phyloP scores from a whole-genome alignment of 2,329 filamentous ascomycete species.

The Fusarium piperis region DNA sequence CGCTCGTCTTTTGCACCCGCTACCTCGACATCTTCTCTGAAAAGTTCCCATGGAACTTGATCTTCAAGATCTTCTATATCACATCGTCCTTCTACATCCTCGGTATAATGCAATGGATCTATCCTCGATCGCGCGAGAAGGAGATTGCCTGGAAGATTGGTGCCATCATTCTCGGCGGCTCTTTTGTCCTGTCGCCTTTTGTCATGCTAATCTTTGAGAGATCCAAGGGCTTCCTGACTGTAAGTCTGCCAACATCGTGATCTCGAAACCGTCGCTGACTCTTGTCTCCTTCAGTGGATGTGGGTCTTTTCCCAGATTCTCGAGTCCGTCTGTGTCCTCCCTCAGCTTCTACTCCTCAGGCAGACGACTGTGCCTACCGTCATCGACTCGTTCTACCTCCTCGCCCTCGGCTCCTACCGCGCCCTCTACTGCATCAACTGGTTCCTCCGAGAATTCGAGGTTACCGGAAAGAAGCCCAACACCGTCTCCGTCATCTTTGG shows the following conservation, averaged over 20 bases:
- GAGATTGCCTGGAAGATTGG: constrained; percentile 96
- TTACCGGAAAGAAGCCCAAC: constrained; percentile 68
- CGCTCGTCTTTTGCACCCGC: constrained; percentile 83
- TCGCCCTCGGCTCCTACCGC: constrained; percentile 87
- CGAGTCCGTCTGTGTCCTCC: constrained; percentile 89
- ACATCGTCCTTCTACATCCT: constrained; percentile 86
- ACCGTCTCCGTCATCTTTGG: constrained; percentile 85
- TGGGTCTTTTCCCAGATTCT: constrained; percentile 93
- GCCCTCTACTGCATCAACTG: constrained; percentile 92
- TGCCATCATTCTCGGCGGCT: constrained; percentile 72
- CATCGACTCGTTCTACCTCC: constrained; percentile 95
- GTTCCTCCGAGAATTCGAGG: constrained; percentile 75
- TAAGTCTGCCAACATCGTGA: constrained; percentile 46
- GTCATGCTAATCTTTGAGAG: constrained; percentile 73
- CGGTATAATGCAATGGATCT: constrained; percentile 86
- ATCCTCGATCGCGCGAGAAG: constrained; percentile 85
- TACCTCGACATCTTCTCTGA: constrained; percentile 84
- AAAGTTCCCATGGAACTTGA: constrained; percentile 72
- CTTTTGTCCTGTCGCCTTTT: constrained; percentile 75
- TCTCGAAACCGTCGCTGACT: constrained; percentile 10
- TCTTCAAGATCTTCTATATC: constrained; percentile 92
- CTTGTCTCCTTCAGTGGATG: constrained; percentile 65
- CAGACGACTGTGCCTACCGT: constrained; percentile 97
- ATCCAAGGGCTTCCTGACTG: constrained; percentile 60
- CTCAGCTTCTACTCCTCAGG: constrained; percentile 88